A percentile compares a stretch with the other conserved stretches of the same genome.
phyloP scores from a whole-genome alignment of 192 early-diverging fungal species.

The Gamsiella multidivaricata region DNA sequence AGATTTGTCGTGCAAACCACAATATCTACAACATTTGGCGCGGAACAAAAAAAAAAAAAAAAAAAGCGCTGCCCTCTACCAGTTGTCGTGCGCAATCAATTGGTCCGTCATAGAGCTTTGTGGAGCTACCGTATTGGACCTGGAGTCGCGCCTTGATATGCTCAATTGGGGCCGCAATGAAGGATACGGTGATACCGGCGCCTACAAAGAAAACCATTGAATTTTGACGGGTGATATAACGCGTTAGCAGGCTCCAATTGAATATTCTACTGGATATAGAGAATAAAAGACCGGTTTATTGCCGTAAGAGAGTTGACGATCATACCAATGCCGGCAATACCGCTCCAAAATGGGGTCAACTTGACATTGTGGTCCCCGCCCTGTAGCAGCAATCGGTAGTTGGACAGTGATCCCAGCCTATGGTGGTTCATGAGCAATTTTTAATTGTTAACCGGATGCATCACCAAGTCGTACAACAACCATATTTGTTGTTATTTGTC shows the following conservation, averaged over 20 bases:
- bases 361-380: constrained; percentile 66
- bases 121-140: constrained; percentile 76
- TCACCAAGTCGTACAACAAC: too few species aligned
- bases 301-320: too few species aligned
- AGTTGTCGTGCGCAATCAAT: constrained; percentile 85
- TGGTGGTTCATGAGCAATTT: neutral
- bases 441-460: too few species aligned
- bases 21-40: neutral
- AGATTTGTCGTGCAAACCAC: too few species aligned
- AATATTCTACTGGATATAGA: too few species aligned
- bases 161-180: constrained; percentile 85
- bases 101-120: constrained; percentile 84
- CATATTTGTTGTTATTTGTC: too few species aligned
- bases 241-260: too few species aligned
- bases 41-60: neutral
- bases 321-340: constrained; percentile 68
- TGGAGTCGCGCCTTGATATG: constrained; percentile 79
- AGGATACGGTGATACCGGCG: constrained; percentile 82
- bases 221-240: constrained; percentile 7
- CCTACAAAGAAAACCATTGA: constrained; percentile 41
- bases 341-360: constrained; percentile 76
- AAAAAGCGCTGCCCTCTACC: constrained; percentile 39
- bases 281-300: too few species aligned
- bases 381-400: constrained; percentile 79
- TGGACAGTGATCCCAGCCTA: constrained; percentile 87